Base-by-base conservation (phyloP, 768 basidiomycete species). In the Infundibulicybe gibba region DNA sequence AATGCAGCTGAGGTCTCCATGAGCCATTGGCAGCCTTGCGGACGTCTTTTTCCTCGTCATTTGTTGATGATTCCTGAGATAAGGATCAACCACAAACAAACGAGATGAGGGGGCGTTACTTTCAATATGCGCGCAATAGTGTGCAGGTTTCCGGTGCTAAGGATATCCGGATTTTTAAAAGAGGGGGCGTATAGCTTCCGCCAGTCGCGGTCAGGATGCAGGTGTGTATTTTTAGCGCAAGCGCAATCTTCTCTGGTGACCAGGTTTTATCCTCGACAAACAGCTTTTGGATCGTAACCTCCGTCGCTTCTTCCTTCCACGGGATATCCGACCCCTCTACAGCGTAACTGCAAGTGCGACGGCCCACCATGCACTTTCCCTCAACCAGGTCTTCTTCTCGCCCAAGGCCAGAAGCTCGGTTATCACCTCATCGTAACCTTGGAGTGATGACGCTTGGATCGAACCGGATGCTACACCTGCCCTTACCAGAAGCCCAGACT, bases 1-100 rank as follows among this genome's bases (percentile, higher is more conserved):
- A 94, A 61, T 97, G 95, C 37, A 94, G 72, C 59, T 93, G 85
- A 47, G 94, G 85, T 61, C 89, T 94, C 93, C 94, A 92, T 12
- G 78, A 64, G 32, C 79, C 79, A 32, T 74, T 65, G 10, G 73
- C 70, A 2, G 75, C 65, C 49, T 82, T 81, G 10, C 73, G 59
- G 2, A 65, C 56, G 35, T 76, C 74, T 39, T 79, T 77, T 13
- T 81, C 79, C 3, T 82, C 81, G 32, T 82, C 79, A 5, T 68
- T 58, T 6, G 72, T 70, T 25, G 25, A 25, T 13, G 76, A 74
- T 61, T 85, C 85, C 86, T 87, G 48, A 3, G 41, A 12, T 5
- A 32, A 25, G 13, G 3, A 41, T 46, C 35, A 21, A 41, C 35
- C 42, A 57, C 41, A 59, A 51, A 47, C 38, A 20, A 20, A 51